Evolutionary conservation across 2,329 filamentous ascomycete species (phyloP), one percentile per base, ranked within the genome.

Genomic region (Fusarium kyushuense): DNA sequence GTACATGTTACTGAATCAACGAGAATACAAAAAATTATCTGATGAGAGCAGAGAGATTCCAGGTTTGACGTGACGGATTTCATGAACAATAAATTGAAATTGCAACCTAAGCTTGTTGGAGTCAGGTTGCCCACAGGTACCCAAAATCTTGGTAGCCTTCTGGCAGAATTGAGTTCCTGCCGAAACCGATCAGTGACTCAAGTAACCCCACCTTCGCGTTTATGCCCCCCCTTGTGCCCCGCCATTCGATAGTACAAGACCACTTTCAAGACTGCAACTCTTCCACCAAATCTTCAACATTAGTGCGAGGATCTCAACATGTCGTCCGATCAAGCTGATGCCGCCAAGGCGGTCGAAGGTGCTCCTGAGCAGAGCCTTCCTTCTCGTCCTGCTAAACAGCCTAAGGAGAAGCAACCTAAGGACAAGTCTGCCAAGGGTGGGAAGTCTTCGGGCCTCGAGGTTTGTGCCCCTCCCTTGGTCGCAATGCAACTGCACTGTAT

Each of bases 401-500:
- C 76, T 59, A 80, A 80, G 69, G 75, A 77, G 45, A 78, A 78
- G 67, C 52, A 62, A 2, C 67, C 69, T 41, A 76, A 76, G 72
- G 74, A 74, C 49, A 77, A 78, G 71, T 43, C 62, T 36, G 68
- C 83, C 65, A 87, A 89, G 72, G 84, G 83, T 61, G 84, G 89
- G 72, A 90, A 90, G 80, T 87, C 88, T 66, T 81, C 89, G 59
- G 80, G 84, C 45, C 83, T 90, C 64, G 84, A 82, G 81, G 83
- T 80, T 70, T 55, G 66, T 65, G 38, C 38, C 51, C 49, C 58
- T 60, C 62, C 47, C 45, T 52, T 55, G 30, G 27, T 35, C 54
- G 35, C 47, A 30, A 54, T 53, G 38, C 36, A 58, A 58, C 55
- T 43, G 27, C 36, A 54, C 43, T 45, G 38, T 30, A 57, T 58